These are phyloP conservation scores for Phytopythium vexans DNA, from an alignment of 352 stramenopile species.

Conservation along the genomic window DNA sequence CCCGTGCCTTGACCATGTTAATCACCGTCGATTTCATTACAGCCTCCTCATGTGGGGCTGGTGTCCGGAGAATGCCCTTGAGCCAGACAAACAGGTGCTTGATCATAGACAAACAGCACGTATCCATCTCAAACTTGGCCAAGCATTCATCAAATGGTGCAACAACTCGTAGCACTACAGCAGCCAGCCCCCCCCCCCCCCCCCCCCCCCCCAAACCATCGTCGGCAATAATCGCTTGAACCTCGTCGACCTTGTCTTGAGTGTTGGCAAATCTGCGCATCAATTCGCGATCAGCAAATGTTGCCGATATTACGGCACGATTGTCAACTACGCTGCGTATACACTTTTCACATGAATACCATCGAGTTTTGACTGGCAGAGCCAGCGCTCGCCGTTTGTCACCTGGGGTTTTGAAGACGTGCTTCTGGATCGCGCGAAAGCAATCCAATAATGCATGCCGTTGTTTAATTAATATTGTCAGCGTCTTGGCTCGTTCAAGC, in stretches of 20 bases:
- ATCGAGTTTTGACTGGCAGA: conserved; percentile 5
- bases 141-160: conserved; percentile 10
- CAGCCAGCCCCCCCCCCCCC: too few relatives aligned
- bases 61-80: neutral
- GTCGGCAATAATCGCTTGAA: neutral
- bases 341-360: conserved; percentile 9
- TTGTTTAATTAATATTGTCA: conserved; percentile 9
- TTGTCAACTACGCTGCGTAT: conserved; percentile 8
- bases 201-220: conserved; percentile 5
- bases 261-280: neutral
- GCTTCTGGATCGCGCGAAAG: conserved; percentile 8
- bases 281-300: conserved; percentile 5
- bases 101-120: conserved; percentile 12
- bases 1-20: neutral
- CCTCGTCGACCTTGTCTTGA: neutral
- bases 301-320: neutral
- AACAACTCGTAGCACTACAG: neutral
- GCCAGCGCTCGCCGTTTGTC: conserved; percentile 1
- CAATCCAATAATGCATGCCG: conserved; percentile 4
- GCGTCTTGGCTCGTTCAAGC: neutral
- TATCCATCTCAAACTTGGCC: conserved; percentile 11
- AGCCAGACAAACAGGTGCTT: conserved; percentile 9
- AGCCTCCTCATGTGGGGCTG: neutral
- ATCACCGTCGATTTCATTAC: neutral
- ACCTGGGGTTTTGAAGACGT: neutral